phyloP scores from a whole-genome alignment of 2,329 filamentous ascomycete genomes.

The Curvularia verruculosa region DNA sequence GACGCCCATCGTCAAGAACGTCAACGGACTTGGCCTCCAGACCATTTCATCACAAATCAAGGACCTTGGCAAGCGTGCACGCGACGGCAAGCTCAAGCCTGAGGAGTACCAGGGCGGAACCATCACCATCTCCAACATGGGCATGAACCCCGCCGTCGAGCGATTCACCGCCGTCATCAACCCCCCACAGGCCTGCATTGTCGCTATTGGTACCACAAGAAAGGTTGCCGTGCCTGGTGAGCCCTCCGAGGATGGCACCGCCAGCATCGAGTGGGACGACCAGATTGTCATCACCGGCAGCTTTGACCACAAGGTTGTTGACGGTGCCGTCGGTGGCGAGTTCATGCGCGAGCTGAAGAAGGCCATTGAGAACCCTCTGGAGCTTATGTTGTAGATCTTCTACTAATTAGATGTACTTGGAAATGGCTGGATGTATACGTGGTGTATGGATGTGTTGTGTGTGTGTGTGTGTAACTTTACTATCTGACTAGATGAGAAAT shows the following conservation, averaged over 20 bases:
- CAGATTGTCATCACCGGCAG: slow-evolving; percentile 93
- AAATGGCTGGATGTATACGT: neutral
- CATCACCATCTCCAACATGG: slow-evolving; percentile 99
- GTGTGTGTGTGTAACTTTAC: slow-evolving; percentile 37
- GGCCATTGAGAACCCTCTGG: slow-evolving; percentile 94
- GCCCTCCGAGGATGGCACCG: slow-evolving; percentile 75
- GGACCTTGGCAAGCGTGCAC: slow-evolving; percentile 93
- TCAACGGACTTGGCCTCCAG: slow-evolving; percentile 84
- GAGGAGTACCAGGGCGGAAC: slow-evolving; percentile 99
- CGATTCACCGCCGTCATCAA: slow-evolving; percentile 99
- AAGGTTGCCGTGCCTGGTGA: slow-evolving; percentile 92
- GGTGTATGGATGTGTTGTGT: neutral
- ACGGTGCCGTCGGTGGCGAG: slow-evolving; percentile 93
- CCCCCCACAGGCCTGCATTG: slow-evolving; percentile 93
- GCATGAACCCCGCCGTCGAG: slow-evolving; percentile 97
- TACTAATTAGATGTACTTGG: slow-evolving; percentile 20
- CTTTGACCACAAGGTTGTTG: slow-evolving; percentile 99
- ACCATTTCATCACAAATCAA: slow-evolving; percentile 89
- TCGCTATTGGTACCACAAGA: slow-evolving; percentile 91
- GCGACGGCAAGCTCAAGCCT: slow-evolving; percentile 97
- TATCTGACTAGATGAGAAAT: slow-evolving; percentile 21
- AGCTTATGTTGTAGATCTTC: slow-evolving; percentile 77
- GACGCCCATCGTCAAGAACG: slow-evolving; percentile 93
- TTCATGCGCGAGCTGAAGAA: slow-evolving; percentile 98
- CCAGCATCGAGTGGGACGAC: slow-evolving; percentile 85